A percentile compares a stretch with the other conserved stretches of the same genome.
phyloP scores from a whole-genome alignment of 208 protist species.

The Kentomonas sorsogonicus region DNA sequence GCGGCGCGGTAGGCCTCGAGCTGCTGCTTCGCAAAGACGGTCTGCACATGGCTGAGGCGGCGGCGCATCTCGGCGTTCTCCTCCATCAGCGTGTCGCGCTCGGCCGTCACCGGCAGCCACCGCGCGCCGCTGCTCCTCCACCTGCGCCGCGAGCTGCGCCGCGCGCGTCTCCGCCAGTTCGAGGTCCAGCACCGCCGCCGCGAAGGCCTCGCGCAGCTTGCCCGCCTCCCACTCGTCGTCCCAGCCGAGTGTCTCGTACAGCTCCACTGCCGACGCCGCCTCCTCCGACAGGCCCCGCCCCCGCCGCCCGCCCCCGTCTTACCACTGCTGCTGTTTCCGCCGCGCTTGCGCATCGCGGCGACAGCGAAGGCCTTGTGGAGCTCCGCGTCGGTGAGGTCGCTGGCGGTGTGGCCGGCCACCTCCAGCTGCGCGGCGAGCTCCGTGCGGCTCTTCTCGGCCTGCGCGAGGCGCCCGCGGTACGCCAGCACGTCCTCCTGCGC shows the following conservation, averaged over 20 bases:
- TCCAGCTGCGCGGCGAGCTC: slow-evolving; percentile 27
- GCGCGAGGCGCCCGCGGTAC: slow-evolving; percentile 47
- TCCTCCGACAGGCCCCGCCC: not conserved
- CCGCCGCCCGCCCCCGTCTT: not conserved
- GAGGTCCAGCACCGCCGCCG: slow-evolving; percentile 72
- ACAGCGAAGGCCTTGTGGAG: slow-evolving; percentile 65
- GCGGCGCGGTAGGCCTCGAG: slow-evolving; percentile 59
- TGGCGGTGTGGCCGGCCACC: slow-evolving; percentile 29
- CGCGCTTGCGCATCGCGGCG: slow-evolving; percentile 45
- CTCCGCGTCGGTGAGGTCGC: slow-evolving; percentile 59
- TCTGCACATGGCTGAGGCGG: slow-evolving; percentile 73
- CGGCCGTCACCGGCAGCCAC: slow-evolving; percentile 33
- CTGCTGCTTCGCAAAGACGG: slow-evolving; percentile 83
- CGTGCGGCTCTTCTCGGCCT: slow-evolving; percentile 41
- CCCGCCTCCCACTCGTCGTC: slow-evolving; percentile 71
- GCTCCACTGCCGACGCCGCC: slow-evolving; percentile 30
- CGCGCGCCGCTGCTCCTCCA: slow-evolving; percentile 37
- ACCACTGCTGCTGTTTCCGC: not conserved
- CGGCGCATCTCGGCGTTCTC: slow-evolving; percentile 77
- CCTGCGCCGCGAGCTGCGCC: slow-evolving; percentile 51
- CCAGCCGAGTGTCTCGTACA: slow-evolving; percentile 71
- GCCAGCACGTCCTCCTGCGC: slow-evolving; percentile 33
- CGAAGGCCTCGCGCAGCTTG: slow-evolving; percentile 74
- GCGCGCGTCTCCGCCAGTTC: slow-evolving; percentile 75
- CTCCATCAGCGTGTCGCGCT: slow-evolving; percentile 74